A percentile compares a stretch with the other conserved stretches of the same genome.
phyloP scores from a whole-genome alignment of 805 yeast genomes.

The Starmera caribaea region DNA sequence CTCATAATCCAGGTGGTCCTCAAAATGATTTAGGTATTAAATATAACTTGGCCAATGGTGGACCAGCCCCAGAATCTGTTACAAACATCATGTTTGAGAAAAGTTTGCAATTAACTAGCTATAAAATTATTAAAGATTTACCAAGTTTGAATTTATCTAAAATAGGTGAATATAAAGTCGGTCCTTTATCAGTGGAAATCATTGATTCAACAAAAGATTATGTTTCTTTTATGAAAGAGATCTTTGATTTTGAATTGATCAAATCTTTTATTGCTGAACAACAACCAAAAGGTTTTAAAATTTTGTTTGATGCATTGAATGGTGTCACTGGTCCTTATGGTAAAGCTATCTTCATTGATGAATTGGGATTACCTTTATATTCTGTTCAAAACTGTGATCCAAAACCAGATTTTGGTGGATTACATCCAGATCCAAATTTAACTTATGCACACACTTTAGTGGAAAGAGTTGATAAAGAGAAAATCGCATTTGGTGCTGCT shows the following conservation, averaged over 20 bases:
- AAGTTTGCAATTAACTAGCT: conserved; percentile 47
- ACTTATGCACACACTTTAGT: conserved; percentile 89
- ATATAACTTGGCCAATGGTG: conserved; percentile 91
- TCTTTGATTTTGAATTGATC: conserved; percentile 82
- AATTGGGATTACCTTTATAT: conserved; percentile 63
- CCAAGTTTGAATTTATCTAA: conserved; percentile 54
- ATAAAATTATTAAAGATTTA: conserved; percentile 48
- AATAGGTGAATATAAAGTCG: conserved; percentile 44
- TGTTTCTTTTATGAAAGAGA: conserved; percentile 66
- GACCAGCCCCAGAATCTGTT: conserved; percentile 95
- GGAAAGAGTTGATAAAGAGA: conserved; percentile 68
- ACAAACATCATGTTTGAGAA: conserved; percentile 78
- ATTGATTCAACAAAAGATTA: conserved; percentile 78
- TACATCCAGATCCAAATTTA: conserved; percentile 96
- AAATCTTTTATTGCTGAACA: conserved; percentile 51
- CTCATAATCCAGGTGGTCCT: conserved; percentile 98
- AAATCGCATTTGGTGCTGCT: conserved; percentile 93
- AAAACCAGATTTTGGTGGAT: conserved; percentile 88
- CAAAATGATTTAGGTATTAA: conserved; percentile 87
- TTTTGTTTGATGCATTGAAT: conserved; percentile 82
- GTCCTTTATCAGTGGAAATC: conserved; percentile 65
- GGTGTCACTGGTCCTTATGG: conserved; percentile 99
- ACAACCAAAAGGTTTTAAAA: conserved; percentile 47
- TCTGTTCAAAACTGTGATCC: conserved; percentile 76
- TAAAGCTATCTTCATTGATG: conserved; percentile 69